Base-by-base conservation (phyloP, 1,284 basidiomycete genomes). In the Coniophora puteana region DNA sequence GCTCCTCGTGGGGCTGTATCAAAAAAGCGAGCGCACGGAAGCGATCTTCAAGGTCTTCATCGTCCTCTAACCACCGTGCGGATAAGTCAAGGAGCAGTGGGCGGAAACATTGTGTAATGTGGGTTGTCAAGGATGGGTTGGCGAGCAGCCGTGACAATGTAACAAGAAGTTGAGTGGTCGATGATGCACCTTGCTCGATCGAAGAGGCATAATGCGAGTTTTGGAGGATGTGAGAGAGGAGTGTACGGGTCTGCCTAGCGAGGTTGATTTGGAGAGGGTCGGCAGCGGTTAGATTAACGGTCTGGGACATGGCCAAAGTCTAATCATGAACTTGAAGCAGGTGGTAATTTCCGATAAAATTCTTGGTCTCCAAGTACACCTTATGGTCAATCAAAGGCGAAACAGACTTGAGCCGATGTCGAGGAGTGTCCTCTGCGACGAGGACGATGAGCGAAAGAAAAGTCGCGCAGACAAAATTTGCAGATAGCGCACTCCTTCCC, bases 51-150 rank as follows among this genome's bases (percentile, higher is more conserved):
- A 63, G 53, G 41, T 72, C 64, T 36, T 68, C 59, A 24, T 71
- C 56, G 27, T 67, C 60, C 14, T 79, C 66, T 25, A 89, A 53
- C 83, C 83, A 89, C 53, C 82, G 63, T 10, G 83, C 79, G 52
- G 77, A 85, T 22, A 90, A 59, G 62, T 89, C 83, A 25, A 85
- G 54, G 35, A 90, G 56, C 39, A 89, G 60, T 10, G 88, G 87
- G 44, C 83, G 67, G 59, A 82, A 89, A 8, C 70, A 47, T 5
- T 62, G 67, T 21, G 83, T 78, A 41, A 89, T 67, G 17, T 62
- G 49, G 18, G 70, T 50, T 1, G 86, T 89, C 32, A 78, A 69
- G 14, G 72, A 65, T 6, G 82, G 74, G 11, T 63, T 49, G 0
- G 69, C 59, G 18, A 83, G 63, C 8, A 79, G 58, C 22, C 61